Percentiles rank a stretch among this genome's conserved stretches.
These are phyloP conservation scores for Venturia aucupariae DNA, from an alignment of 2,329 filamentous ascomycete genomes.

Conservation along the genomic window DNA sequence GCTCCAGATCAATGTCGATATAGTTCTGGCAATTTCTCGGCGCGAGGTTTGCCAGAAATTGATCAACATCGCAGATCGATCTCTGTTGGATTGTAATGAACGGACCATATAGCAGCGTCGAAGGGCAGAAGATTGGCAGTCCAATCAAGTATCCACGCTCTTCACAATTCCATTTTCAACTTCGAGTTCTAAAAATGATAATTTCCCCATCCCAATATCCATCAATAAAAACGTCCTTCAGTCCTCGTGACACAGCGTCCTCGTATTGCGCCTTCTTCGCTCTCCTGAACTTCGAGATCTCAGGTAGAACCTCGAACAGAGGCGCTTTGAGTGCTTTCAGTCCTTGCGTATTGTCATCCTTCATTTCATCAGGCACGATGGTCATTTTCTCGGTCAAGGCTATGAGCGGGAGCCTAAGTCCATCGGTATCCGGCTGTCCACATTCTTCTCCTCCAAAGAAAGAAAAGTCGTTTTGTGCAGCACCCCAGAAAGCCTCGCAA, in stretches of 20 bases:
- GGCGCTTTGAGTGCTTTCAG: neutral
- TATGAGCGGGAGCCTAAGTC: slow-evolving; percentile 36
- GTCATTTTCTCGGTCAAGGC: slow-evolving; percentile 35
- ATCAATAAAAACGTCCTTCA: slow-evolving; percentile 34
- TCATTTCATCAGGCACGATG: slow-evolving; percentile 23
- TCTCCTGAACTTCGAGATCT: slow-evolving; percentile 46
- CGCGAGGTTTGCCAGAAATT: too few relatives aligned
- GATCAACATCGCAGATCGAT: too few relatives aligned
- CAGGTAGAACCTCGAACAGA: slow-evolving; percentile 40
- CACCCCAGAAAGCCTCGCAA: slow-evolving; percentile 50
- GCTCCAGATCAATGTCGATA: neutral
- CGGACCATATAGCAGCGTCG: too few relatives aligned
- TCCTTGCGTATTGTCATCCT: slow-evolving; percentile 12
- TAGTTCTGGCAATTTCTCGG: too few relatives aligned
- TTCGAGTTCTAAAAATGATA: slow-evolving; percentile 41
- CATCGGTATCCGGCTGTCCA: slow-evolving; percentile 38
- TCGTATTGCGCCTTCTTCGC: slow-evolving; percentile 43
- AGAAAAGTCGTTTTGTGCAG: slow-evolving; percentile 50
- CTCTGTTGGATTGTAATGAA: too few relatives aligned
- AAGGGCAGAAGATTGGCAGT: too few relatives aligned
- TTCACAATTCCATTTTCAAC: neutral
- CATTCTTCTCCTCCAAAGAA: slow-evolving; percentile 48
- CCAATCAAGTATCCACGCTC: neutral
- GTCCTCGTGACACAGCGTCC: slow-evolving; percentile 20
- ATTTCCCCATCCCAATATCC: slow-evolving; percentile 53